Percentiles rank a stretch among this genome's conserved stretches.
Evolutionary conservation across 768 basidiomycete genomes (phyloP).

Genomic region (Calocera cornea): DNA sequence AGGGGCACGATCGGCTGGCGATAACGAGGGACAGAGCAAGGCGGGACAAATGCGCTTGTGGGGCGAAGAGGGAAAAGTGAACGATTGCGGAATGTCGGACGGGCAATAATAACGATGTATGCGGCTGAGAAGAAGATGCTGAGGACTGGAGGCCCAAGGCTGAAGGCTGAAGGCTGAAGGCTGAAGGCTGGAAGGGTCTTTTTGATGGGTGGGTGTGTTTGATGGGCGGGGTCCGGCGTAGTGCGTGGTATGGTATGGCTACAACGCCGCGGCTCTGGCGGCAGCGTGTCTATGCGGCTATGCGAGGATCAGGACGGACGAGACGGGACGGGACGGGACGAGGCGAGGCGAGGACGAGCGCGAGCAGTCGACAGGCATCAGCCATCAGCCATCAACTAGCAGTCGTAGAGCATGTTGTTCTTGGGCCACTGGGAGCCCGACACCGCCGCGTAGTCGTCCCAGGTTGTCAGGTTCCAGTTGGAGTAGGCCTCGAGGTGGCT

Average conservation of each 20-base stretch:
- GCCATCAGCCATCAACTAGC: slow-evolving; percentile 22
- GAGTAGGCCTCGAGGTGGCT: slow-evolving; percentile 58
- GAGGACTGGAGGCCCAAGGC: not conserved
- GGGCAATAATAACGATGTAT: not conserved
- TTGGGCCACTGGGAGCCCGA: slow-evolving; percentile 40
- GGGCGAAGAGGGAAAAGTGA: not conserved
- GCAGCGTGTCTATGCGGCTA: slow-evolving; percentile 4
- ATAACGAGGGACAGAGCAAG: too few relatives aligned
- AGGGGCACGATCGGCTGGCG: too few relatives aligned
- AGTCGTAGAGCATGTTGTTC: slow-evolving; percentile 39
- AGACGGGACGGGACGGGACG: not conserved
- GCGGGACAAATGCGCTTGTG: not conserved
- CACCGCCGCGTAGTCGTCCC: slow-evolving; percentile 50
- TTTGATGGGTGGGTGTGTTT: not conserved
- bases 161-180: not conserved
- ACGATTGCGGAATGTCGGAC: not conserved
- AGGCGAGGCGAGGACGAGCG: not conserved
- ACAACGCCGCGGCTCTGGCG: slow-evolving; percentile 3
- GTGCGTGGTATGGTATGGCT: not conserved
- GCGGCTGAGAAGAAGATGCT: not conserved
- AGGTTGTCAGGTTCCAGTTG: slow-evolving; percentile 42
- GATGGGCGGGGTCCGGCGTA: not conserved
- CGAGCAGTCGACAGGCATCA: not conserved
- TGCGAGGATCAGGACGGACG: not conserved
- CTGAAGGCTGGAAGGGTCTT: not conserved